Evolutionary conservation across 371 early-diverging fungal species (phyloP), one percentile per base, ranked within the genome.

Genomic region (Syncephalastrum contaminatum): DNA sequence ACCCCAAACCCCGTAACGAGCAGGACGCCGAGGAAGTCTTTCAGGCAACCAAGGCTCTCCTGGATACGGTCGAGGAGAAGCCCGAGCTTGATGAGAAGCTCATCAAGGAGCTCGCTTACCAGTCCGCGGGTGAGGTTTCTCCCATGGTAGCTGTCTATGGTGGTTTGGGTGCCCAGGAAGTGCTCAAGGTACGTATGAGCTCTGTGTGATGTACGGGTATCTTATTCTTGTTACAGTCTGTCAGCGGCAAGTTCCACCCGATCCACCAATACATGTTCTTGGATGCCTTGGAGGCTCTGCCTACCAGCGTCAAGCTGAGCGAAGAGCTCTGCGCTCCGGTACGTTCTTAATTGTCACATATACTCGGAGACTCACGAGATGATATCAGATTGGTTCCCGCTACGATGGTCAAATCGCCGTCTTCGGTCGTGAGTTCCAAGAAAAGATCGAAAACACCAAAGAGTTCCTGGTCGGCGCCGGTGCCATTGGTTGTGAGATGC

Each of bases 401-500:
- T 99, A 99, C 73, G 94, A 95, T 67, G 92, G 92, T 24, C 93
- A 97, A 71, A 87, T 95, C 59, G 94, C 94, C 25, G 95, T 99
- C 20, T 96, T 99, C 81, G 99, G 99, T 45, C 78, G 80, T 51
- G 86, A 86, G 46, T 95, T 94, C 84, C 93, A 97, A 67, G 82
- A 92, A 48, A 89, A 86, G 69, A 78, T 99, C 50, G 83, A 88
- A 18, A 91, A 96, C 69, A 78, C 87, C 42, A 87, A 90, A 51
- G 86, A 96, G 66, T 99, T 99, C 85, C 77, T 99, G 39, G 99
- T 99, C 39, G 99, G 99, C 49, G 92, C 99, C 44, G 99, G 99
- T 48, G 99, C 99, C 6, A 99, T 99, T 72, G 99, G 99, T 50
- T 99, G 99, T 80, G 99, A 99, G 77, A 98, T 99, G 96, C 84